A percentile compares a stretch with the other conserved stretches of the same genome.
These are phyloP conservation scores for Manihot esculenta DNA, from an alignment of 441 rosid genomes.

Conservation along the genomic window DNA sequence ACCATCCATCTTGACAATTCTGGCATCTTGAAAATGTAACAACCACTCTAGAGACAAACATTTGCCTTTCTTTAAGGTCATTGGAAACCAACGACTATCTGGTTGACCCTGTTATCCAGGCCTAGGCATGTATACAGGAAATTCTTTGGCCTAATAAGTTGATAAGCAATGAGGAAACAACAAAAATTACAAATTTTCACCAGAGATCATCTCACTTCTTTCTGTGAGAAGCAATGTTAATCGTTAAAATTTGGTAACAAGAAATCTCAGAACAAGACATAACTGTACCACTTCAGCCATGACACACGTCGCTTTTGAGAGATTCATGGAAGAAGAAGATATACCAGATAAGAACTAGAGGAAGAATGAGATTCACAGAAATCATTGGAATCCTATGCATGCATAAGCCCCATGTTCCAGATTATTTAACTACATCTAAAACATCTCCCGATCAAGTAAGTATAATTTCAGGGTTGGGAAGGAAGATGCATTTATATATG, in stretches of 20 bases:
- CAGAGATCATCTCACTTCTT: not conserved
- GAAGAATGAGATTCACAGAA: constrained; percentile 2
- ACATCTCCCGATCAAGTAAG: no score
- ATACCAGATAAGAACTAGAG: not conserved
- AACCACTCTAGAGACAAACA: not conserved
- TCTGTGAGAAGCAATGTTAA: not conserved
- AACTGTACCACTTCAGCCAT: not conserved
- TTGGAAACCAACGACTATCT: not conserved
- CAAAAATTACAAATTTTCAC: not conserved
- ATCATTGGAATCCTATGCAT: not conserved
- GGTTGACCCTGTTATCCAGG: not conserved
- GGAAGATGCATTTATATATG: not conserved
- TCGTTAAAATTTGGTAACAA: not conserved
- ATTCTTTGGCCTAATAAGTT: not conserved
- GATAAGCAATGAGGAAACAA: not conserved
- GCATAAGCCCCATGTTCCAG: not conserved
- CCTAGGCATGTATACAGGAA: not conserved
- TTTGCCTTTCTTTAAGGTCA: not conserved
- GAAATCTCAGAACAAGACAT: not conserved
- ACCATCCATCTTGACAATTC: not conserved
- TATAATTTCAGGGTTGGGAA: not conserved
- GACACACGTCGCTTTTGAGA: not conserved
- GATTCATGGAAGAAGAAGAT: not conserved
- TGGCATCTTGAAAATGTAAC: not conserved
- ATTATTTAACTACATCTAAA: not conserved